Percentiles rank a stretch among this genome's conserved stretches.
These are phyloP conservation scores for Naematelia encephala DNA, from an alignment of 768 basidiomycete species.

Conservation along the genomic window DNA sequence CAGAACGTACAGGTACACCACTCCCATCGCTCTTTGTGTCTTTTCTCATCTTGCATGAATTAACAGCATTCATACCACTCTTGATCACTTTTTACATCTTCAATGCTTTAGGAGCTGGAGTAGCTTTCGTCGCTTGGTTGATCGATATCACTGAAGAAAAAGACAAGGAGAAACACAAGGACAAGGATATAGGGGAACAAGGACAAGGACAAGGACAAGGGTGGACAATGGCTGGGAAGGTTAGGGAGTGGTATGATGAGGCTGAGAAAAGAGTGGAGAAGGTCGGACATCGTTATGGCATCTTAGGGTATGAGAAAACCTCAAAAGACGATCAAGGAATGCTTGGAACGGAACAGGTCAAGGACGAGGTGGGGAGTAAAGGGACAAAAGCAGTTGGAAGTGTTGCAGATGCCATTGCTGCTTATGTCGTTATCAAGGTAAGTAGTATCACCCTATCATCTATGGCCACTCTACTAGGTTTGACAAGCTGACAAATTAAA, in stretches of 20 bases:
- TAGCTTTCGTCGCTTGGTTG: slow-evolving; percentile 57
- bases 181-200: slow-evolving; percentile 4
- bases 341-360: slow-evolving; percentile 2
- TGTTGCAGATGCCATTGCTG: slow-evolving; percentile 75
- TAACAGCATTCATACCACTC: slow-evolving; percentile 75
- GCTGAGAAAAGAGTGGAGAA: slow-evolving; percentile 68
- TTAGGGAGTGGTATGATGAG: slow-evolving; percentile 68
- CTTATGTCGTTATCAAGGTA: slow-evolving; percentile 78
- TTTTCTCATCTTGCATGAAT: slow-evolving; percentile 78
- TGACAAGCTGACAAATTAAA: slow-evolving; percentile 3
- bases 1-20: slow-evolving; percentile 69
- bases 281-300: slow-evolving; percentile 71
- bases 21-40: slow-evolving; percentile 72
- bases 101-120: slow-evolving; percentile 66
- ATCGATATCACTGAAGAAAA: slow-evolving; percentile 5
- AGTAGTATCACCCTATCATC: slow-evolving; percentile 9
- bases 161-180: neutral
- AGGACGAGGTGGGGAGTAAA: neutral
- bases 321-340: neutral
- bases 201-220: slow-evolving; percentile 2
- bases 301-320: slow-evolving; percentile 64
- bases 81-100: slow-evolving; percentile 70
- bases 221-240: slow-evolving; percentile 34
- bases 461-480: neutral
- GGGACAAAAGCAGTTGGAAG: slow-evolving; percentile 61